Evolutionary conservation across 257 asterid species (phyloP).

Genomic region (Solanum medicagineum): DNA sequence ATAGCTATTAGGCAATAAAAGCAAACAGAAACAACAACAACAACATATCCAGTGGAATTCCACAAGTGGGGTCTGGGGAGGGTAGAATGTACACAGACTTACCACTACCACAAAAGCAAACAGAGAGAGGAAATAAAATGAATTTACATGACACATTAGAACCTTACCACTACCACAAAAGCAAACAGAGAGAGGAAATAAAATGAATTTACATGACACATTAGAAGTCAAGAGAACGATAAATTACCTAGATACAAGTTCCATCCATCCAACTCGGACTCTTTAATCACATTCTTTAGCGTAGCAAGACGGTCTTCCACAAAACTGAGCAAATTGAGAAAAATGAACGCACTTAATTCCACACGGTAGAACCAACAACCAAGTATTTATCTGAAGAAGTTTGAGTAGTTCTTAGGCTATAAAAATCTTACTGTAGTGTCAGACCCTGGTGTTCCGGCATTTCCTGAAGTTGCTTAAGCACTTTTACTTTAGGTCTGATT

Average conservation of each 20-base stretch:
- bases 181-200: background rate
- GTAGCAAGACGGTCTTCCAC: constrained; percentile 91
- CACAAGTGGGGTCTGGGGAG: too few species aligned
- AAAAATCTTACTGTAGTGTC: constrained; percentile 61
- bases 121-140: background rate
- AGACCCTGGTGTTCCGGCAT: constrained; percentile 90
- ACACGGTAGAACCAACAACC: background rate
- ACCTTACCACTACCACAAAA: too few species aligned
- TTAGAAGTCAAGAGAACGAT: background rate
- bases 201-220: background rate
- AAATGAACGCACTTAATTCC: background rate
- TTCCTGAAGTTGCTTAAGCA: constrained; percentile 75
- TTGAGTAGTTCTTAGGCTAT: background rate
- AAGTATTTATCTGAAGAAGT: background rate
- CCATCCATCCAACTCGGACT: constrained; percentile 71
- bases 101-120: too few species aligned
- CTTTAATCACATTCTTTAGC: constrained; percentile 78
- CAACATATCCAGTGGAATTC: too few species aligned
- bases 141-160: background rate
- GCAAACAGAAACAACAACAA: background rate
- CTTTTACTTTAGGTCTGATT: constrained; percentile 80
- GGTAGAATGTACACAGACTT: too few species aligned
- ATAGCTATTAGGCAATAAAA: background rate
- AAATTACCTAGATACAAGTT: constrained; percentile 72
- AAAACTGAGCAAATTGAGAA: constrained; percentile 40